Base-by-base conservation (phyloP, 108 stramenopile species). In the Cylindrotheca fusiformis region DNA sequence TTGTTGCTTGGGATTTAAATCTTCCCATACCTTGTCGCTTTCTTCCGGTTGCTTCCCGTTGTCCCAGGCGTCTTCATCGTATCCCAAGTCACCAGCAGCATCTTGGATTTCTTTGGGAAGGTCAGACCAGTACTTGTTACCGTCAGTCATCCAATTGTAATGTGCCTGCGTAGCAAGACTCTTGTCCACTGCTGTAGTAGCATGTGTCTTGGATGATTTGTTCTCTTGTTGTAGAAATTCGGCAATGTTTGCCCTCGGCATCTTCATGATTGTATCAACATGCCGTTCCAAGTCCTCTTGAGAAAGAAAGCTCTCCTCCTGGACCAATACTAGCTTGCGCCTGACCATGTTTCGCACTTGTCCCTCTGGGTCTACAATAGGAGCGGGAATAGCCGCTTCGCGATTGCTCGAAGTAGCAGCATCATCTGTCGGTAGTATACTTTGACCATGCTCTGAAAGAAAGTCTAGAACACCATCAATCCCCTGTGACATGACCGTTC, bases 1-100 rank as follows among this genome's bases (percentile, higher is more conserved):
- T 32, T 67, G 55, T 51, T 81, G 76, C 0, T 47, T 58, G 18
- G 69, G 46, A 1, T 64, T 63, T 22, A 81, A 59, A 31, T 68
- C 52, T 21, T 58, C 26, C 80, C 80, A 81, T 1, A 17, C 48
- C 20, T 49, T 33, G 51, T 63, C 51, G 52, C 33, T 36, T 14
- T 25, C 26, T 28, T 56, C 55, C 1, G 48, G 44, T 46, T 66
- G 41, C 33, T 55, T 41, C 22, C 44, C 47, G 6, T 45, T 45
- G 33, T 71, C 66, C 76, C 76, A 77, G 2, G 28, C 0, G 2
- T 60, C 30, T 52, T 72, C 45, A 14, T 49, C 54, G 32, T 71
- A 77, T 19, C 76, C 76, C 23, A 77, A 57, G 5, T 41, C 29
- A 14, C 8, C 19, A 2, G 76, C 76, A 12, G 76, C 76, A 0